Evolutionary conservation across 2,329 filamentous ascomycete genomes (phyloP), one percentile per base, ranked within the genome.

Genomic region (Trichothecium sympodiale): DNA sequence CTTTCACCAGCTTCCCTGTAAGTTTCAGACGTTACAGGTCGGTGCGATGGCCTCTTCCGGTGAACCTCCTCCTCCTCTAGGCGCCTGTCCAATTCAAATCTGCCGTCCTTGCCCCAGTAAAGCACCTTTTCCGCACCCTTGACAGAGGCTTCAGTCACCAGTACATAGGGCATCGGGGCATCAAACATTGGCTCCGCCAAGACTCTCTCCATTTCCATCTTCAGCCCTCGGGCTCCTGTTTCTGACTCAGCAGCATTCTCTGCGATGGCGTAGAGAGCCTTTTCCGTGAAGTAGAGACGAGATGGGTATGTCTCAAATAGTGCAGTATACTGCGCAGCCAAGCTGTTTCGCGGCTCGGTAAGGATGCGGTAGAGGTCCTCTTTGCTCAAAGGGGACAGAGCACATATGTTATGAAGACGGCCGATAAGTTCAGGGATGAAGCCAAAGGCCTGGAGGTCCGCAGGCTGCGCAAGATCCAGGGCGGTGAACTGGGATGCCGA

Each of bases 381-480:
- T 12, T 69, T 62, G 2, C 73, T 74, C 1, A 98, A 69, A 0
- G 86, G 79, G 12, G 84, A 80, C 0, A 98, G 72, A 0, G 91
- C 84, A 41, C 86, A 87, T 33, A 87, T 82, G 39, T 94, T 85
- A 35, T 94, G 89, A 33, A 98, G 77, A 14, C 91, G 83, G n/a
- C 91, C 91, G 36, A 96, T 82, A n/a, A 95, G 69, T 59, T 95
- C 88, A 1, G 88, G 88, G 36, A 95, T 95, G 52, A 95, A 85
- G 12, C 88, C 89, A 50, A 87, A 95, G 30, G 71, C 74, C 56
- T 93, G 85, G 2, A 94, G 64, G 48, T 94, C 83, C 9, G 74
- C 66, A 2, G 85, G 82, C 4, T 77, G 82, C 17, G 83, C 72
- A 16, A 91, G 71, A 45, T 89, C 83, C 2, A 91, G 65, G 33